A percentile compares a stretch with the other conserved stretches of the same genome.
Conservation (phyloP, 2,329 filamentous ascomycete genomes). For the Penicillium sp. region DNA sequence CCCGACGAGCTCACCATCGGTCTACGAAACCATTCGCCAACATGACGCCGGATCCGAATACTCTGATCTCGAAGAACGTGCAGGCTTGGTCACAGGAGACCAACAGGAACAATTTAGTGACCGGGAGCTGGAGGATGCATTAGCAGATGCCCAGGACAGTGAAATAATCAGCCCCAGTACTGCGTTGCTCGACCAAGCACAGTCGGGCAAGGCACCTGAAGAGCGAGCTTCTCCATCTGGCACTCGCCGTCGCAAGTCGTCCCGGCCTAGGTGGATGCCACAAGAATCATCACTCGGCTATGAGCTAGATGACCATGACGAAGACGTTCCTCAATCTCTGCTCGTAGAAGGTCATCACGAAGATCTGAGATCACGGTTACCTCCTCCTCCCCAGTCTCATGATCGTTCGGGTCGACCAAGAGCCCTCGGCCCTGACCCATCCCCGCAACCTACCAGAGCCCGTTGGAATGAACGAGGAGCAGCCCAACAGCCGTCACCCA, state of each 20-base stretch:
- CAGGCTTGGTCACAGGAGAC: constrained; percentile 50
- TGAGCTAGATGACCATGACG: constrained; percentile 54
- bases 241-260: constrained; percentile 27
- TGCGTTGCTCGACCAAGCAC: constrained; percentile 36
- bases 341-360: constrained; percentile 54
- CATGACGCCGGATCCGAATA: constrained; percentile 46
- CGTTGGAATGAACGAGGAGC: constrained; percentile 52
- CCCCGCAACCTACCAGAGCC: constrained; percentile 43
- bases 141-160: constrained; percentile 52
- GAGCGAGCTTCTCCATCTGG: constrained; percentile 17
- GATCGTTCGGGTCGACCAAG: constrained; percentile 22
- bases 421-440: constrained; percentile 36
- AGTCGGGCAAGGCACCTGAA: constrained; percentile 21
- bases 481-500: constrained; percentile 41
- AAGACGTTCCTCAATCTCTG: constrained; percentile 63
- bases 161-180: constrained; percentile 47
- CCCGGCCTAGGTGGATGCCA: constrained; percentile 33
- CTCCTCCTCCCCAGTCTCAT: constrained; percentile 33
- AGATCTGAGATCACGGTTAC: constrained; percentile 38
- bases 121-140: constrained; percentile 56
- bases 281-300: constrained; percentile 30
- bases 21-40: constrained; percentile 49
- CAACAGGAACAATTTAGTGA: constrained; percentile 53
- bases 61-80: constrained; percentile 47
- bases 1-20: constrained; percentile 49